Conservation (phyloP, 192 early-diverging fungal species). For the Coemansia sp. region DNA sequence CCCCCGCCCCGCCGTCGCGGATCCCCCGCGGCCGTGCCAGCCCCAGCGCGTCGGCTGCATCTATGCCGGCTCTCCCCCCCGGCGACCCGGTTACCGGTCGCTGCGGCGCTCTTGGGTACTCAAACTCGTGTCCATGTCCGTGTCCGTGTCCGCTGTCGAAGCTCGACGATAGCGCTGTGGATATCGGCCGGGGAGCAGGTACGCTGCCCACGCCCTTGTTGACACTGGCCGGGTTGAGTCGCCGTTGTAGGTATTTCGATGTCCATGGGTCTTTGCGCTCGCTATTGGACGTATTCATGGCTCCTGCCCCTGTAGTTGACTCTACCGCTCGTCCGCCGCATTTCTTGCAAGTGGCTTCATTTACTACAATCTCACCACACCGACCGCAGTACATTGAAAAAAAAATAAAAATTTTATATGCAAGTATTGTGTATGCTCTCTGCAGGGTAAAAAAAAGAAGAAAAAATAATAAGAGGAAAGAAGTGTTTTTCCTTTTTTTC, state of each 20-base stretch:
- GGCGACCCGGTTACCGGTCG: conserved; percentile 24
- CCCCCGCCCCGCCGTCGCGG: conserved; percentile 28
- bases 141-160: background rate
- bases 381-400: conserved; percentile 50
- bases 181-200: background rate
- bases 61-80: background rate
- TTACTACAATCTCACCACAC: conserved; percentile 39
- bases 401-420: too few species aligned
- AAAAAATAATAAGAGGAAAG: background rate
- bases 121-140: background rate
- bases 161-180: conserved; percentile 15
- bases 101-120: background rate
- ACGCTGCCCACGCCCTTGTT: background rate
- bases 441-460: background rate
- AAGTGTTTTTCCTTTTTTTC: background rate
- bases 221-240: conserved; percentile 22
- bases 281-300: background rate
- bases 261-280: conserved; percentile 51
- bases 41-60: conserved; percentile 2
- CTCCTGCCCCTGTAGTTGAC: conserved; percentile 30
- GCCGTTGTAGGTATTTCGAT: conserved; percentile 41
- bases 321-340: conserved; percentile 40
- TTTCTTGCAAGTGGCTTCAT: conserved; percentile 12
- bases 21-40: conserved; percentile 24
- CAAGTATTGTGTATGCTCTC: background rate